These are phyloP conservation scores for Pestalotiopsis sp. DNA, from an alignment of 2,329 filamentous ascomycete genomes.

Conservation along the genomic window DNA sequence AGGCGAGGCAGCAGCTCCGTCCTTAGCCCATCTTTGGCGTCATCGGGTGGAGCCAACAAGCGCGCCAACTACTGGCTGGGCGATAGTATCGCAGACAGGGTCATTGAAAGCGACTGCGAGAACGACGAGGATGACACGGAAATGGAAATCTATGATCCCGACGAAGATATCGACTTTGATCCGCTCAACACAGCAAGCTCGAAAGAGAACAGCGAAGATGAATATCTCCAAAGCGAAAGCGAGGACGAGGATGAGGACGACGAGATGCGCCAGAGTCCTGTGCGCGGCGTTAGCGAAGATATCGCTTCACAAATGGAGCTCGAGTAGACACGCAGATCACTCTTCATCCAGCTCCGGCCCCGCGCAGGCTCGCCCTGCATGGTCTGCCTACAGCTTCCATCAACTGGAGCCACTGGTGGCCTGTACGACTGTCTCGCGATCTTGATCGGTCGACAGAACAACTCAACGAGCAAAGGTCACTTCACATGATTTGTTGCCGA, in stretches of 20 bases:
- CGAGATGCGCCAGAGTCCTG: slow-evolving; percentile 42
- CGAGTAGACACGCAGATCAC: slow-evolving; percentile 33
- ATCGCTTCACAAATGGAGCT: slow-evolving; percentile 66
- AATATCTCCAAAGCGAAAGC: slow-evolving; percentile 43
- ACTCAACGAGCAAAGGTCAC: background rate
- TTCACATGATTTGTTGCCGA: background rate
- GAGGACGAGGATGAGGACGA: slow-evolving; percentile 41
- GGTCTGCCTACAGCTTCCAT: background rate
- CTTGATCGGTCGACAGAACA: background rate
- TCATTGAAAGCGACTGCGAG: slow-evolving; percentile 47
- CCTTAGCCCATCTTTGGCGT: slow-evolving; percentile 16
- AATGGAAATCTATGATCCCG: slow-evolving; percentile 56
- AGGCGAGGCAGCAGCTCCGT: slow-evolving; percentile 30
- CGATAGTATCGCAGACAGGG: slow-evolving; percentile 57
- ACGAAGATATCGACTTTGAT: slow-evolving; percentile 60
- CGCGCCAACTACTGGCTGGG: slow-evolving; percentile 89
- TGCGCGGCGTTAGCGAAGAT: slow-evolving; percentile 65
- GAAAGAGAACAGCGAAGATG: slow-evolving; percentile 47
- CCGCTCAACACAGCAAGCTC: slow-evolving; percentile 54
- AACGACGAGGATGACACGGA: slow-evolving; percentile 52
- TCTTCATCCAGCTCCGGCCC: background rate
- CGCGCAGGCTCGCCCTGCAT: background rate
- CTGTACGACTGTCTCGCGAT: background rate
- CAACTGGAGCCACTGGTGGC: background rate
- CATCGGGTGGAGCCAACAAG: slow-evolving; percentile 66